Evolutionary conservation across 2,329 filamentous ascomycete genomes (phyloP).

Genomic region (Scedosporium apiospermum): DNA sequence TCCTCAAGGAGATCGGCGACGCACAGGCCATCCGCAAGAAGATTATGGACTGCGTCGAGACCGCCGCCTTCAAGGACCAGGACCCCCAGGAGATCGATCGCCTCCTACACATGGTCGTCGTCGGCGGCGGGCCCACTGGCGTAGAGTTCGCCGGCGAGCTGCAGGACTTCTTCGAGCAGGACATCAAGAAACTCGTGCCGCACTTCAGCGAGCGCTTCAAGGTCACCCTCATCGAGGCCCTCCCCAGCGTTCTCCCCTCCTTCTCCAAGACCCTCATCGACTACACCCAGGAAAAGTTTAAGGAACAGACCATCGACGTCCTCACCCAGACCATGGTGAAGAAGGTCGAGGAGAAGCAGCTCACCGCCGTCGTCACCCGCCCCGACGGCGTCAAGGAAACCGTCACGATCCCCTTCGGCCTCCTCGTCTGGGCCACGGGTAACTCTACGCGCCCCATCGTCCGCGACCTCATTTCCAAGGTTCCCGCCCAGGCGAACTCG

Average conservation of each 20-base stretch:
- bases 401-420: conserved; percentile 81
- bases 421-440: conserved; percentile 96
- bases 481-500: conserved; percentile 91
- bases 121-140: conserved; percentile 87
- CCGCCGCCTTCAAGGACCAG: conserved; percentile 97
- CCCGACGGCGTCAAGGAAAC: conserved; percentile 77
- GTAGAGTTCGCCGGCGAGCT: conserved; percentile 98
- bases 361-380: conserved; percentile 77
- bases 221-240: conserved; percentile 92
- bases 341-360: conserved; percentile 83
- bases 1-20: conserved; percentile 96
- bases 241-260: conserved; percentile 92
- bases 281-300: conserved; percentile 98
- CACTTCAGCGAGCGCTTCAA: conserved; percentile 93
- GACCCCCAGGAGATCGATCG: conserved; percentile 78
- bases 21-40: conserved; percentile 94
- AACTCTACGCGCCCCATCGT: conserved; percentile 87
- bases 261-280: conserved; percentile 99
- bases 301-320: conserved; percentile 96
- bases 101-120: conserved; percentile 95
- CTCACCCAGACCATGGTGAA: conserved; percentile 99
- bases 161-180: conserved; percentile 97
- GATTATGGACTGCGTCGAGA: conserved; percentile 99
- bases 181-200: conserved; percentile 96
- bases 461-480: conserved; percentile 82